A percentile compares a stretch with the other conserved stretches of the same genome.
These are phyloP conservation scores for Penicillium arizonense DNA, from an alignment of 495 filamentous ascomycete species.

Conservation along the genomic window DNA sequence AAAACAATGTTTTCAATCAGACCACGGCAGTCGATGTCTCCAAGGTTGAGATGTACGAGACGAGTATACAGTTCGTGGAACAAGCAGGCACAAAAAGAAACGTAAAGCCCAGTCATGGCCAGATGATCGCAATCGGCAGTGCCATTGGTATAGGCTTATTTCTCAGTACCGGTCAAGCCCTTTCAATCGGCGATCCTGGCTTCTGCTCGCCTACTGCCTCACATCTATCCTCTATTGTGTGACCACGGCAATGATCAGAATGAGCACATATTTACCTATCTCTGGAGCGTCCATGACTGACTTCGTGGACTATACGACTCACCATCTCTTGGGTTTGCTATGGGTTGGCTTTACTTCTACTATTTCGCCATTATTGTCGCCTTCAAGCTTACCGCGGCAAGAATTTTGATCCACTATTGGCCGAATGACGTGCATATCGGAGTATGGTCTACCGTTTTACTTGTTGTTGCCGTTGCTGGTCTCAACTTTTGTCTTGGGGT, in stretches of 20 bases:
- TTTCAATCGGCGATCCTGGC: slow-evolving; percentile 55
- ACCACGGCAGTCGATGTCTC: no score
- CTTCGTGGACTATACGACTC: slow-evolving; percentile 52
- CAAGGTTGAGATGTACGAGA: no score
- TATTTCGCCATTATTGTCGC: slow-evolving; percentile 59
- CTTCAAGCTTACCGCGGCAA: slow-evolving; percentile 61
- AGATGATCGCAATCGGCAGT: slow-evolving; percentile 61
- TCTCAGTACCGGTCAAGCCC: slow-evolving; percentile 52
- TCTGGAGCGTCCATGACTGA: slow-evolving; percentile 46
- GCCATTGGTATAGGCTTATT: slow-evolving; percentile 58
- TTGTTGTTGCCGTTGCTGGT: slow-evolving; percentile 59
- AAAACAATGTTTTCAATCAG: no score
- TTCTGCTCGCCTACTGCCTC: slow-evolving; percentile 57
- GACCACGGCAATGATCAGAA: slow-evolving; percentile 53
- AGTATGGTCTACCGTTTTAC: slow-evolving; percentile 66
- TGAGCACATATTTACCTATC: slow-evolving; percentile 55
- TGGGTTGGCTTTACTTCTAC: slow-evolving; percentile 54
- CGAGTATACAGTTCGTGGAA: no score
- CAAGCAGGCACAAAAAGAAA: slow-evolving; percentile 8
- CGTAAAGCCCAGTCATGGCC: slow-evolving; percentile 49
- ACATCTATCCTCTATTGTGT: slow-evolving; percentile 52
- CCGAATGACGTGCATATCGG: slow-evolving; percentile 33
- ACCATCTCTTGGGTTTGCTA: slow-evolving; percentile 52
- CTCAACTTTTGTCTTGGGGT: slow-evolving; percentile 63
- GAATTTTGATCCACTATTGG: slow-evolving; percentile 68